Evolutionary conservation across 257 asterid species (phyloP).

Genomic region (Plantago elongata): DNA sequence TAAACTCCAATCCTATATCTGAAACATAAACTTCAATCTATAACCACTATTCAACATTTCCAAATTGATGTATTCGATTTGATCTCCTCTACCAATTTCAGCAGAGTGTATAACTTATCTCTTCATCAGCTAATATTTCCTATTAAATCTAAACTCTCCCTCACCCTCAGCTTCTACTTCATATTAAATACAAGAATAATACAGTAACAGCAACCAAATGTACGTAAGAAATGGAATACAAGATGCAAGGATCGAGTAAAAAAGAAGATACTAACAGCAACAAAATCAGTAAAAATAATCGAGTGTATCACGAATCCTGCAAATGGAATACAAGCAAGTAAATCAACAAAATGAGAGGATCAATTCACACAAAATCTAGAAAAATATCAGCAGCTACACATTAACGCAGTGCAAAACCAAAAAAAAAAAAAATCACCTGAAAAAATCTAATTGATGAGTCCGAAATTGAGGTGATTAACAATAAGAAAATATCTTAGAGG

Average conservation of each 20-base stretch:
- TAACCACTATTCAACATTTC: not conserved
- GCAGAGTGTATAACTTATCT: too few relatives aligned
- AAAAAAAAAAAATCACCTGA: too few relatives aligned
- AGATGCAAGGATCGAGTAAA: too few relatives aligned
- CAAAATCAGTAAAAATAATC: not conserved
- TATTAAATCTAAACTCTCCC: too few relatives aligned
- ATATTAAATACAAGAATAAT: too few relatives aligned
- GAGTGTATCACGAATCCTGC: not conserved
- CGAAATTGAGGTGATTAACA: not conserved
- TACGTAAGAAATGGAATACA: too few relatives aligned
- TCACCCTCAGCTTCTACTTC: too few relatives aligned
- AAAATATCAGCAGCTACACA: not conserved
- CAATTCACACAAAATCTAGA: not conserved
- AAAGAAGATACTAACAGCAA: not conserved
- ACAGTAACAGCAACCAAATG: too few relatives aligned
- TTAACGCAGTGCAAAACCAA: constrained; percentile 37
- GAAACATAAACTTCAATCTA: not conserved
- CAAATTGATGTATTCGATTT: too few relatives aligned
- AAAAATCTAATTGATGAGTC: not conserved
- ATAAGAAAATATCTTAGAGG: not conserved
- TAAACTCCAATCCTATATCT: not conserved
- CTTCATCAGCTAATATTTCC: too few relatives aligned
- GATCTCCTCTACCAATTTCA: too few relatives aligned
- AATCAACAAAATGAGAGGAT: not conserved
- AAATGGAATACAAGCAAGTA: not conserved